These are phyloP conservation scores for Clonostachys rhizophaga DNA, from an alignment of 2,329 filamentous ascomycete genomes.

Conservation along the genomic window DNA sequence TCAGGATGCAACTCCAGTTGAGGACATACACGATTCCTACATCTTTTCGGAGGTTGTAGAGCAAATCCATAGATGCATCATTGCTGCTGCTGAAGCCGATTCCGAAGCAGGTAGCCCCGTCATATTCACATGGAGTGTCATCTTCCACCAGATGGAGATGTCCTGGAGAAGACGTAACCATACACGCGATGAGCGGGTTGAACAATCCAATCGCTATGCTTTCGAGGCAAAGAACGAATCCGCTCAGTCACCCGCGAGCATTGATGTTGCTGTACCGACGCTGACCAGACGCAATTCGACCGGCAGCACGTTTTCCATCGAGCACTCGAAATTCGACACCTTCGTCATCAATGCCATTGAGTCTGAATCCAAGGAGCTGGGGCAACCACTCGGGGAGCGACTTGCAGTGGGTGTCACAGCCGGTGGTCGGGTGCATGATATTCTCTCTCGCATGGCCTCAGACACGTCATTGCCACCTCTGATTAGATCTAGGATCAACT, in stretches of 20 bases:
- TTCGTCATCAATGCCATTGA: conserved; percentile 32
- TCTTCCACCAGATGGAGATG: conserved; percentile 65
- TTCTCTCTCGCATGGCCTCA: conserved; percentile 45
- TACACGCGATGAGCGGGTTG: conserved; percentile 50
- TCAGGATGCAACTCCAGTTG: conserved; percentile 24
- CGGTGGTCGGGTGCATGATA: conserved; percentile 46
- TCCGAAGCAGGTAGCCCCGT: conserved; percentile 66
- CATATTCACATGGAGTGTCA: conserved; percentile 75
- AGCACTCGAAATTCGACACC: conserved; percentile 53
- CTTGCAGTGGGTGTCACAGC: conserved; percentile 44
- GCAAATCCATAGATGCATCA: conserved; percentile 68
- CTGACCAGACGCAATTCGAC: conserved; percentile 46
- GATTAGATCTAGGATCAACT: conserved; percentile 58
- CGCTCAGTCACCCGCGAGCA: no score
- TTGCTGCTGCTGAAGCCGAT: conserved; percentile 50
- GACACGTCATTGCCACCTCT: conserved; percentile 45
- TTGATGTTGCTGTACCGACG: conserved; percentile 14
- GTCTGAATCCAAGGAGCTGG: no score
- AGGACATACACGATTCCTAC: conserved; percentile 48
- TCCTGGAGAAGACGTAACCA: conserved; percentile 60
- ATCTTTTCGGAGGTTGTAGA: conserved; percentile 67
- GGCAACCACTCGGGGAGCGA: conserved; percentile 20
- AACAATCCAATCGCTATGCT: conserved; percentile 53
- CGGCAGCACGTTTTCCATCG: conserved; percentile 58
- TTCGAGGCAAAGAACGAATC: conserved; percentile 37